Evolutionary conservation across 352 stramenopile genomes (phyloP).

Genomic region (Pythium apleroticum): DNA sequence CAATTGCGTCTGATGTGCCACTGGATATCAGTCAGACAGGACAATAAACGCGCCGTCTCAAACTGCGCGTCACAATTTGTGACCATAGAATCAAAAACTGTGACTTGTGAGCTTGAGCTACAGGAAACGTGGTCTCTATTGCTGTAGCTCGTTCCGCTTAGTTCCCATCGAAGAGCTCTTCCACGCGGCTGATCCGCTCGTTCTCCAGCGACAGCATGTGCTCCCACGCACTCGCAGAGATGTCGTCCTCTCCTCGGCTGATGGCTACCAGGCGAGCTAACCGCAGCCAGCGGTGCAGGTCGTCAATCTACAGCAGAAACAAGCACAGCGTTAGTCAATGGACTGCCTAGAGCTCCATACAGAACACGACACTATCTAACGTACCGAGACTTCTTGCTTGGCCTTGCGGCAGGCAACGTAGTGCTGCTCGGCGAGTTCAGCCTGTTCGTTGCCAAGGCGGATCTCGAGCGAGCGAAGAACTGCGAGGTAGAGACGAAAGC

Average conservation of each 20-base stretch:
- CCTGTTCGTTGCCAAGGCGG: slow-evolving; percentile 68
- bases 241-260: slow-evolving; percentile 52
- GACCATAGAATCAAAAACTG: no score
- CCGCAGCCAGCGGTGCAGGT: slow-evolving; percentile 77
- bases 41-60: no score
- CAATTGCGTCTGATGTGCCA: background rate
- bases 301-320: slow-evolving; percentile 50
- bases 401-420: slow-evolving; percentile 72
- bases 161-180: slow-evolving; percentile 3
- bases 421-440: slow-evolving; percentile 75
- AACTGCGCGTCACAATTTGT: no score
- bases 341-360: no score
- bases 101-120: no score
- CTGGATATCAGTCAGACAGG: no score
- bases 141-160: background rate
- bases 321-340: background rate
- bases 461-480: slow-evolving; percentile 56
- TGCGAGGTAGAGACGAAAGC: slow-evolving; percentile 65
- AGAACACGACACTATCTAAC: no score
- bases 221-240: slow-evolving; percentile 53
- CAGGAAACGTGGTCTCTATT: background rate
- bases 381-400: slow-evolving; percentile 72
- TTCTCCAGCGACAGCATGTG: slow-evolving; percentile 60
- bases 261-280: slow-evolving; percentile 69
- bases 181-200: slow-evolving; percentile 37